Evolutionary conservation across 495 filamentous ascomycete species (phyloP).

Genomic region (Sporormia fimetaria): DNA sequence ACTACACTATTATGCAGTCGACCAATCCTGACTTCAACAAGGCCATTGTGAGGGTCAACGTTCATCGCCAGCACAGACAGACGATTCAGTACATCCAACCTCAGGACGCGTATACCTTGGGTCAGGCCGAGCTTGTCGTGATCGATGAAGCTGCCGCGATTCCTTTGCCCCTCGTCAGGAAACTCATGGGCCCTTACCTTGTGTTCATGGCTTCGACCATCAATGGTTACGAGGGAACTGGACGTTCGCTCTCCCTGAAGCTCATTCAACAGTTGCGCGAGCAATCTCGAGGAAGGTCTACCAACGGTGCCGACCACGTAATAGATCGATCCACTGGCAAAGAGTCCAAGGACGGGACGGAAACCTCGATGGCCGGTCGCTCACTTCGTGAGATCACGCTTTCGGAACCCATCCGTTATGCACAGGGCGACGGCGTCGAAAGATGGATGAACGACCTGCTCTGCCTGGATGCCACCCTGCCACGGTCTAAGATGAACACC

Average conservation of each 20-base stretch:
- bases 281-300: conserved; percentile 55
- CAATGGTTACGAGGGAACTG: conserved; percentile 97
- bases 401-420: conserved; percentile 88
- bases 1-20: conserved; percentile 97
- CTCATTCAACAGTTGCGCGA: conserved; percentile 95
- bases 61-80: conserved; percentile 89
- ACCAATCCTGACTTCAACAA: conserved; percentile 99
- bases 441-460: conserved; percentile 93
- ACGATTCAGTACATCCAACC: conserved; percentile 98
- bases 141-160: conserved; percentile 99
- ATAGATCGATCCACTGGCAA: conserved; percentile 63
- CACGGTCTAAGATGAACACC: conserved; percentile 59
- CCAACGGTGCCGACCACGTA: conserved; percentile 44
- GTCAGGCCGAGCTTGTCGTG: conserved; percentile 90
- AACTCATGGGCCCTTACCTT: conserved; percentile 94
- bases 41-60: conserved; percentile 91
- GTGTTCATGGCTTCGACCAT: conserved; percentile 99
- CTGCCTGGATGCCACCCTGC: conserved; percentile 82
- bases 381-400: conserved; percentile 89
- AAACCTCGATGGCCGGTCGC: conserved; percentile 51
- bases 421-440: conserved; percentile 80
- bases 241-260: conserved; percentile 87
- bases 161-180: conserved; percentile 79
- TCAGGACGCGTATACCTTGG: conserved; percentile 85
- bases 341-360: conserved; percentile 49